Evolutionary conservation across 2,329 filamentous ascomycete species (phyloP), one percentile per base, ranked within the genome.

Genomic region (Aspergillus thermomutatus): DNA sequence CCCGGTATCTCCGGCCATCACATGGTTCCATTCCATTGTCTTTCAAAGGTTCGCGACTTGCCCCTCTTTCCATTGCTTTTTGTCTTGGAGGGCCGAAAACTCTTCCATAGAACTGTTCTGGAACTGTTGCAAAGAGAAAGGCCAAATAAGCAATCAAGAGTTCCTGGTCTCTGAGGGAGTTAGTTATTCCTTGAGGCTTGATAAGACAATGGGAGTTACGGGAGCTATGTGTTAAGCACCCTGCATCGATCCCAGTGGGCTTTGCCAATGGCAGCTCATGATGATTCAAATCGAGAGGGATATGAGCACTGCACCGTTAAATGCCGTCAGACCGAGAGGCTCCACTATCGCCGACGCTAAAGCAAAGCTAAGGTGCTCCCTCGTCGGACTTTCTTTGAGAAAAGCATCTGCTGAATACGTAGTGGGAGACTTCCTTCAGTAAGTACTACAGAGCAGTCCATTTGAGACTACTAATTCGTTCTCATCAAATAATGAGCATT

Each of bases 241-340:
- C 65, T 67, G 60, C 64, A 65, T 61, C 64, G 57, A 66, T 66
- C 64, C 64, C 50, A 59, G 50, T 45, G 49, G 31, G 26, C 45
- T 54, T 54, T 63, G 49, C 56, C 61, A 65, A 63, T 63, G 23
- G 53, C 37, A 58, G 40, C 23, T 21, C 17, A 19, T 46, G 45
- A 23, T 10, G 37, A 37, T 25, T 56, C 23, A 26, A 28, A 49
- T 4, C 19, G 8, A n/a, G 23, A 14, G 9, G 21, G 23, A 40
- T 25, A 25, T 9, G 46, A 48, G 27, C 43, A 25, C n/a, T n/a
- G 55, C 55, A 60, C 54, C 53, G 57, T 64, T 64, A 60, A 59
- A 60, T 64, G 60, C 55, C 47, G 54, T 53, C 58, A 57, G 49
- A 55, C 54, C 55, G 57, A 58, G 34, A 17, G 46, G 49, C 54